These are phyloP conservation scores for Neospermospora avenae DNA, from an alignment of 2,329 filamentous ascomycete species.

Conservation along the genomic window DNA sequence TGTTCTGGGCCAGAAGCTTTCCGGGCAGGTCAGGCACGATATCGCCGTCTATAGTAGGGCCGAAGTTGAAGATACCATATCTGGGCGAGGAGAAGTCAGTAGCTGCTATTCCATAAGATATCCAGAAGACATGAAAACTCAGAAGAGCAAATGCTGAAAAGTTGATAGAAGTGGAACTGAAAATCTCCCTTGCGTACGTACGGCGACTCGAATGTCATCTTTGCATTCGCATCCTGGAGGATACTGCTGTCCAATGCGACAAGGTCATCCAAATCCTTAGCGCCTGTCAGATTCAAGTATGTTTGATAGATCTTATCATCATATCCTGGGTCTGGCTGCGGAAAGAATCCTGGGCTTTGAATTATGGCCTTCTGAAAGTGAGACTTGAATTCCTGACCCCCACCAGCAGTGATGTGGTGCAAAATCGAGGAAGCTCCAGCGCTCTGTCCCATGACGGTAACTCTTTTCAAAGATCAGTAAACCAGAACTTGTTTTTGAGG, in stretches of 20 bases:
- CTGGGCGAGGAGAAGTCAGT: no score
- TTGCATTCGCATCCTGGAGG: constrained; percentile 13
- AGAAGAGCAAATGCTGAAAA: no score
- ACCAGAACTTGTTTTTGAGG: not conserved
- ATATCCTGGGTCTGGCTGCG: constrained; percentile 4
- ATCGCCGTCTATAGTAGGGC: constrained; percentile 45
- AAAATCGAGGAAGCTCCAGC: constrained; percentile 5
- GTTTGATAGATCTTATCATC: constrained; percentile 1
- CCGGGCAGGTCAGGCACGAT: constrained; percentile 47
- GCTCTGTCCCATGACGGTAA: constrained; percentile 5
- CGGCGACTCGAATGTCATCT: constrained; percentile 20
- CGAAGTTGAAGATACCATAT: constrained; percentile 41
- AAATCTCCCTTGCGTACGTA: constrained; percentile 28
- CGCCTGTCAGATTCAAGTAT: not conserved
- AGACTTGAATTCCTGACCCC: constrained; percentile 36
- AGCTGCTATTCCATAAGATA: no score
- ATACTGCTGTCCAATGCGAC: constrained; percentile 2
- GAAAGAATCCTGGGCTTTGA: constrained; percentile 29
- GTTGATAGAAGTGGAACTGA: no score
- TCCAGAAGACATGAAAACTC: no score
- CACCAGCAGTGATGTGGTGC: constrained; percentile 47
- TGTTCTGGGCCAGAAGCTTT: constrained; percentile 36
- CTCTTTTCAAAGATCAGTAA: not conserved
- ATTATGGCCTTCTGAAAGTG: constrained; percentile 39
- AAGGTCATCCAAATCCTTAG: constrained; percentile 12